A percentile compares a stretch with the other conserved stretches of the same genome.
Conservation (phyloP, 2,329 filamentous ascomycete genomes). For the Monosporascus sp. region DNA sequence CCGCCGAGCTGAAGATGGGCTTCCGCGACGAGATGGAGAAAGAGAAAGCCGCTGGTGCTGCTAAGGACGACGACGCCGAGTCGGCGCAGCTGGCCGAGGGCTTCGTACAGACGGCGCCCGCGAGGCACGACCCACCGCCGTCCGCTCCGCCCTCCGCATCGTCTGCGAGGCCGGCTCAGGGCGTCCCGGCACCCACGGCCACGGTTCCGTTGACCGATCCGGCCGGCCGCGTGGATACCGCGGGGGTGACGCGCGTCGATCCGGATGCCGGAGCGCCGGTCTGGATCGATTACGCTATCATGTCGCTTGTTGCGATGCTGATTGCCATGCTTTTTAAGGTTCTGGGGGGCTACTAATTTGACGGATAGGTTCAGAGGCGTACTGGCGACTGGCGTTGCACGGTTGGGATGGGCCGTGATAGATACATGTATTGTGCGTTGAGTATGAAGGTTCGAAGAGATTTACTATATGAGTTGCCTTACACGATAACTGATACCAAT, state of each 20-base stretch:
- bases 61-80: constrained; percentile 30
- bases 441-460: too few species aligned
- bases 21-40: constrained; percentile 66
- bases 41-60: constrained; percentile 14
- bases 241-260: constrained; percentile 16
- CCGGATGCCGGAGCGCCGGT: constrained; percentile 51
- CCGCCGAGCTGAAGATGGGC: constrained; percentile 56
- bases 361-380: too few species aligned
- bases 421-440: too few species aligned
- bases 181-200: constrained; percentile 22
- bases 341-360: constrained; percentile 27
- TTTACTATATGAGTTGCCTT: too few species aligned
- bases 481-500: too few species aligned
- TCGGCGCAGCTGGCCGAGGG: constrained; percentile 50
- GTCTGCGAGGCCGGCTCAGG: constrained; percentile 17
- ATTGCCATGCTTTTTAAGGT: constrained; percentile 63
- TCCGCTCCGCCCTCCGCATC: constrained; percentile 9
- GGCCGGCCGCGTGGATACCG: constrained; percentile 16
- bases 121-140: constrained; percentile 14
- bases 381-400: too few species aligned
- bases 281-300: constrained; percentile 80
- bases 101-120: constrained; percentile 47
- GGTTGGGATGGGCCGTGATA: too few species aligned
- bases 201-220: constrained; percentile 20
- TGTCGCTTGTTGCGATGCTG: constrained; percentile 63